Conservation (phyloP, 208 protist species). For the Crithidia acanthocephali region DNA sequence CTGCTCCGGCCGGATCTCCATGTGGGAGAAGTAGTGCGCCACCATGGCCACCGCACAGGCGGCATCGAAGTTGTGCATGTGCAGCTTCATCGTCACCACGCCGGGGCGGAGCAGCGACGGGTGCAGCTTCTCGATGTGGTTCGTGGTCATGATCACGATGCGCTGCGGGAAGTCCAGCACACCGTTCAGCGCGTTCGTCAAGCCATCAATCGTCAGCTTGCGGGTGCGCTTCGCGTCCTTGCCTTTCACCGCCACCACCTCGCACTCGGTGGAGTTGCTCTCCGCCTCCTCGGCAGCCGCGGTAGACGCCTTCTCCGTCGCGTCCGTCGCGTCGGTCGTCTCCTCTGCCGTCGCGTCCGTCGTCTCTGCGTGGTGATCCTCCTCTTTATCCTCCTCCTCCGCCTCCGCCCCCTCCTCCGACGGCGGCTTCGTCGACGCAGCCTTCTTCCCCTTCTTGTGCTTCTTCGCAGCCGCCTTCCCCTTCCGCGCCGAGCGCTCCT, state of each 20-base stretch:
- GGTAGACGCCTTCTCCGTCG: too few relatives aligned
- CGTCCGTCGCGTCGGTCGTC: too few relatives aligned
- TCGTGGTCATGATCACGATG: conserved; percentile 95
- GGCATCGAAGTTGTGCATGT: conserved; percentile 83
- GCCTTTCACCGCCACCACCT: conserved; percentile 32
- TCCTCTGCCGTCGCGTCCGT: too few relatives aligned
- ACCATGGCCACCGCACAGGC: conserved; percentile 80
- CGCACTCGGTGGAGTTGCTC: conserved; percentile 10
- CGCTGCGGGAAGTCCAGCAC: conserved; percentile 88
- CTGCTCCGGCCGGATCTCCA: conserved; percentile 14
- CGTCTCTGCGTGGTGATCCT: neutral
- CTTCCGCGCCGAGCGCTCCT: neutral
- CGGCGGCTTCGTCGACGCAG: neutral
- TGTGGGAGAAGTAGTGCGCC: conserved; percentile 72
- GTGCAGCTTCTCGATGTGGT: conserved; percentile 92
- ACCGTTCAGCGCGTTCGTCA: conserved; percentile 95
- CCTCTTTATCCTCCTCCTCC: neutral
- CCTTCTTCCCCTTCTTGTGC: neutral
- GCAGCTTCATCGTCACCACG: conserved; percentile 89
- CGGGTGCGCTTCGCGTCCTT: conserved; percentile 6
- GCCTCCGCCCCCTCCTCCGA: conserved; percentile 1
- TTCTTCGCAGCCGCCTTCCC: neutral
- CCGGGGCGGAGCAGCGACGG: conserved; percentile 86
- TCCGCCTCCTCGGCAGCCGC: too few relatives aligned
- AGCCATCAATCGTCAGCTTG: conserved; percentile 68